Conservation (phyloP, 352 stramenopile species). For the Phytopythium sindhum region DNA sequence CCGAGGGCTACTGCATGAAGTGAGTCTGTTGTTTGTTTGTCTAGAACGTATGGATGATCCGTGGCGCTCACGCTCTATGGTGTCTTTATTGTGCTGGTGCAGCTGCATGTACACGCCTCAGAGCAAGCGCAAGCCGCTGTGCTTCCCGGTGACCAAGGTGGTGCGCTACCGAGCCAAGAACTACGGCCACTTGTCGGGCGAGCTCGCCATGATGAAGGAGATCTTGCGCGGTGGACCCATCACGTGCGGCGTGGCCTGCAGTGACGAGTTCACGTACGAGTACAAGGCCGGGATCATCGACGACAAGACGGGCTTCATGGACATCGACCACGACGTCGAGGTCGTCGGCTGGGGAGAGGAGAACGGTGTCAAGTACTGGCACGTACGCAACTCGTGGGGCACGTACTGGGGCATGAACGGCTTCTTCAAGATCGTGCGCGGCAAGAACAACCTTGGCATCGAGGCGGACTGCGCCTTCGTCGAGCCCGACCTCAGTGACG, state of each 20-base stretch:
- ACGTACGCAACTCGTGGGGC: slow-evolving; percentile 95
- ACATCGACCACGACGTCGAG: slow-evolving; percentile 84
- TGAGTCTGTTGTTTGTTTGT: slow-evolving; percentile 24
- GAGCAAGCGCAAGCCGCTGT: slow-evolving; percentile 35
- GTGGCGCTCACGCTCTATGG: background rate
- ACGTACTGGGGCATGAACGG: slow-evolving; percentile 95
- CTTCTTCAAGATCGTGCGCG: slow-evolving; percentile 94
- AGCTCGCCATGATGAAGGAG: slow-evolving; percentile 84
- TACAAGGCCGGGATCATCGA: slow-evolving; percentile 94
- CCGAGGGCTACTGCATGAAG: slow-evolving; percentile 83
- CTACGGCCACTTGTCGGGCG: slow-evolving; percentile 62
- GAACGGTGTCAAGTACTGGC: slow-evolving; percentile 94
- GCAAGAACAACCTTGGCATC: slow-evolving; percentile 91
- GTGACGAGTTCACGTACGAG: slow-evolving; percentile 73
- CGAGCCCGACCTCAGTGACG: slow-evolving; percentile 77
- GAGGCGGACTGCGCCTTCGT: slow-evolving; percentile 89
- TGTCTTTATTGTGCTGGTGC: background rate
- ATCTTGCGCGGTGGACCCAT: slow-evolving; percentile 83
- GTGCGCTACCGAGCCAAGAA: slow-evolving; percentile 79
- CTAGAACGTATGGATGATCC: background rate
- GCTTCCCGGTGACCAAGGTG: slow-evolving; percentile 75
- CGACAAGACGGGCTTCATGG: slow-evolving; percentile 85
- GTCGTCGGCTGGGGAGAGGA: slow-evolving; percentile 92
- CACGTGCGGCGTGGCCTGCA: slow-evolving; percentile 92
- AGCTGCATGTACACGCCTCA: slow-evolving; percentile 80